These are phyloP conservation scores for Kuraishia capsulata DNA, from an alignment of 805 yeast genomes.

Conservation along the genomic window DNA sequence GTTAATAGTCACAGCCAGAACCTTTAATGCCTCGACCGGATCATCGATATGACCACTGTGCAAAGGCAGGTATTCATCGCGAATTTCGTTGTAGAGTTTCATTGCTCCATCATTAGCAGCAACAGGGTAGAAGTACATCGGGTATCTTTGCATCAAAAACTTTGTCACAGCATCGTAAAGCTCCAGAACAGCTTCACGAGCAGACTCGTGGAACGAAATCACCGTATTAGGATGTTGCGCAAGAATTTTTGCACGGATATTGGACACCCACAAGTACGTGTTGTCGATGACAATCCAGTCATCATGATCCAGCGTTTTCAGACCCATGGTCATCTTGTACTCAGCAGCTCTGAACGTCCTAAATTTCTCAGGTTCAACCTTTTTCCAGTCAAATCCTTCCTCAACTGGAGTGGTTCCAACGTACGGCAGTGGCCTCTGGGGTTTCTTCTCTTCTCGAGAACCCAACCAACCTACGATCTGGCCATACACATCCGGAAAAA, in stretches of 20 bases:
- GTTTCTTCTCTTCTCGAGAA: neutral
- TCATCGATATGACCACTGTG: conserved; percentile 7
- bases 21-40: conserved; percentile 9
- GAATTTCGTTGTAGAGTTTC: conserved; percentile 27
- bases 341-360: conserved; percentile 55
- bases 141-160: conserved; percentile 11
- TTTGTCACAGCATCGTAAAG: conserved; percentile 32
- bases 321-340: conserved; percentile 33
- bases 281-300: conserved; percentile 58
- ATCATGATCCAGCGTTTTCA: conserved; percentile 34
- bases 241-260: conserved; percentile 25
- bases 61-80: conserved; percentile 28
- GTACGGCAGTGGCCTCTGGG: neutral
- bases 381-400: conserved; percentile 32
- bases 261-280: conserved; percentile 39
- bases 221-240: conserved; percentile 22
- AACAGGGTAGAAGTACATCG: conserved; percentile 11
- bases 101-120: conserved; percentile 14
- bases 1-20: conserved; percentile 29
- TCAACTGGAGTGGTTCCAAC: conserved; percentile 19
- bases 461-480: neutral
- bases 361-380: conserved; percentile 30
- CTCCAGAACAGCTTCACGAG: conserved; percentile 34
- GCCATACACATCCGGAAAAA: neutral
- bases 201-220: conserved; percentile 21